A percentile compares a stretch with the other conserved stretches of the same genome.
Evolutionary conservation across 2,329 filamentous ascomycete genomes (phyloP).

Genomic region (Aspergillus brunneoviolaceus): DNA sequence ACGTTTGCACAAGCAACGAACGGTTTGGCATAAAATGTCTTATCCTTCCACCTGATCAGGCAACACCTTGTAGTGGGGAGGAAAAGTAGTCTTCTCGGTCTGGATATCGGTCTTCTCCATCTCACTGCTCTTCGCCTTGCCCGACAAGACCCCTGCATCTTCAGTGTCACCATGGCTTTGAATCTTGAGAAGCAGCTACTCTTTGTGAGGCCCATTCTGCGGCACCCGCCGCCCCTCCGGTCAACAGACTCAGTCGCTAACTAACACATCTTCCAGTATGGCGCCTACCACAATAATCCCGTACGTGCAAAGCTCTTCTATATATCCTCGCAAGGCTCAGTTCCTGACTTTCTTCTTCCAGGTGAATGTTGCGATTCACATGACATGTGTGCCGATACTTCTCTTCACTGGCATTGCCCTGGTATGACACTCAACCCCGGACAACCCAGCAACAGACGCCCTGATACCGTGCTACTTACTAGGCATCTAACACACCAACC

Average conservation of each 20-base stretch:
- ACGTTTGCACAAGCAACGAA: conserved; percentile 9
- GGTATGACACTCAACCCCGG: conserved; percentile 43
- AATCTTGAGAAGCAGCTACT: conserved; percentile 67
- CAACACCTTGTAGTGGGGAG: conserved; percentile 3
- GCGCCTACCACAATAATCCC: conserved; percentile 64
- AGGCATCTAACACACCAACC: conserved; percentile 58
- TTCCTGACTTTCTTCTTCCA: conserved; percentile 30
- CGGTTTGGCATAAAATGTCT: conserved; percentile 11
- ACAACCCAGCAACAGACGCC: not conserved
- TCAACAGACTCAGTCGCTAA: conserved; percentile 13
- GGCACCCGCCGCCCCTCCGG: conserved; percentile 2
- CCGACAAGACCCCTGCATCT: not conserved
- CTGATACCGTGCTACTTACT: conserved; percentile 7
- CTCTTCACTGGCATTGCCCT: conserved; percentile 60
- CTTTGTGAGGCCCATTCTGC: conserved; percentile 54
- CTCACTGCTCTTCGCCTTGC: not conserved
- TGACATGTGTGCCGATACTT: conserved; percentile 63
- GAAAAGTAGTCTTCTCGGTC: not conserved
- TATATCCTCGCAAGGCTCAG: conserved; percentile 18
- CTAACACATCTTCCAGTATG: conserved; percentile 53
- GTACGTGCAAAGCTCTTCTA: conserved; percentile 41
- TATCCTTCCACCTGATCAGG: conserved; percentile 18
- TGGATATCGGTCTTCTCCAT: not conserved
- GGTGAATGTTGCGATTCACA: conserved; percentile 65
- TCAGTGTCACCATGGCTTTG: conserved; percentile 42